Base-by-base conservation (phyloP, 306 rosid genomes). In the Psophocarpus tetragonolobus region DNA sequence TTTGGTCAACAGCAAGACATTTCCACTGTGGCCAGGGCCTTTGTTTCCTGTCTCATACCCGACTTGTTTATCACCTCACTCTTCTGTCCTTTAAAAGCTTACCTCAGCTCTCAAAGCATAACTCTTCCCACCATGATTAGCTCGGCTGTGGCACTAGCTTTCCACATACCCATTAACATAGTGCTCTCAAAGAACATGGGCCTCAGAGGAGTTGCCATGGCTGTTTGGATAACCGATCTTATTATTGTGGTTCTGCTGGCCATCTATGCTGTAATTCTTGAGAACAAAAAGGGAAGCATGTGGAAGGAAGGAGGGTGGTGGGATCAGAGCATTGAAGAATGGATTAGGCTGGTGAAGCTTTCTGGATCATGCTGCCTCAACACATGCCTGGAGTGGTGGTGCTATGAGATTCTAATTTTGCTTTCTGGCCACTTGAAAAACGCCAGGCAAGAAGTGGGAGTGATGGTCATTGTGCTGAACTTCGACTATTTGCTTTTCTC, bases 321-420 rank as follows among this genome's bases (percentile, higher is more conserved):
- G 68, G 89, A 89, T 36, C 97, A 89, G 74, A 73, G 82, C 47
- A 54, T 82, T 23, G 27, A 57, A 5, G 95, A 91, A 75, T 95
- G 97, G 97, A 72, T 80, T 12, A 87, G 83, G 51, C 44, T 92
- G 70, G 65, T 88, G 71, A 95, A 89, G 86, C 93, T 95, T 12
- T 65, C 87, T 33, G 97, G 97, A 30, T 84, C 97, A 33, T 92
- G 97, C 63, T 95, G 97, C 83, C 92, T 95, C 74, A 89, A 86
- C 29, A 87, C 91, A 39, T 95, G 98, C 84, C 86, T 95, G 8
- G 98, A 95, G 71, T 95, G 98, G 97, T 95, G 98, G 97, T 92
- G 98, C 63, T 92, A 87, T 74, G 98, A 95, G 90, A 89, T 92
- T 67, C 69, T 95, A 12, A 87, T 95, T 38, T 65, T 95, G 71